phyloP scores from a whole-genome alignment of 192 early-diverging fungal species.

The Linnemannia elongata region DNA sequence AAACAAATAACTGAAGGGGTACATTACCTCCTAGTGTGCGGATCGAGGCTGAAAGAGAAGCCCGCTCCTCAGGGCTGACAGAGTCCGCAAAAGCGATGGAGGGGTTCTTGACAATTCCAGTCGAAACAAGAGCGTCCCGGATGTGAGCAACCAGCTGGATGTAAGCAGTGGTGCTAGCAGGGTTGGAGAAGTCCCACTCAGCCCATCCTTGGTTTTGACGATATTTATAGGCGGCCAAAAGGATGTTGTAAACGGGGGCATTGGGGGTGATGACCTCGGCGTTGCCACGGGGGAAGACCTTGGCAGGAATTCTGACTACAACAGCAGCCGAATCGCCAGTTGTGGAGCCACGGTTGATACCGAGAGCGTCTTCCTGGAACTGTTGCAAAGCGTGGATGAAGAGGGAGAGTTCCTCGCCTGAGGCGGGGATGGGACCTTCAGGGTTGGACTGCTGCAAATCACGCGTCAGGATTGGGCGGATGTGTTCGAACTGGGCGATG shows the following conservation, averaged over 20 bases:
- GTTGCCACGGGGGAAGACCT: slow-evolving; percentile 56
- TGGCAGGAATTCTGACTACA: slow-evolving; percentile 61
- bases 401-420: slow-evolving; percentile 60
- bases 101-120: slow-evolving; percentile 49
- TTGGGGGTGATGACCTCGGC: slow-evolving; percentile 6
- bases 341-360: slow-evolving; percentile 12
- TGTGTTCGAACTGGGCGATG: slow-evolving; percentile 59
- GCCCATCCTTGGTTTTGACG: slow-evolving; percentile 56
- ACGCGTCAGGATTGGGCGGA: slow-evolving; percentile 38
- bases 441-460: slow-evolving; percentile 46
- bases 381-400: slow-evolving; percentile 63
- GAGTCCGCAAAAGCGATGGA: slow-evolving; percentile 58
- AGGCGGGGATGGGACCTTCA: slow-evolving; percentile 20
- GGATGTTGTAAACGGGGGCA: slow-evolving; percentile 59
- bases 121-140: slow-evolving; percentile 37
- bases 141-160: slow-evolving; percentile 58
- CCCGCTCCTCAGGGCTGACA: slow-evolving; percentile 37
- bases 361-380: slow-evolving; percentile 68
- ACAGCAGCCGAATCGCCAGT: not conserved
- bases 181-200: slow-evolving; percentile 59
- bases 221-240: slow-evolving; percentile 61
- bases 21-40: slow-evolving; percentile 60
- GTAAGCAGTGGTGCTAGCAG: slow-evolving; percentile 37
- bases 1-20: not conserved
- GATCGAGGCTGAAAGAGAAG: slow-evolving; percentile 38